Evolutionary conservation across 805 yeast genomes (phyloP).

Genomic region (Blastobotrys parvus): DNA sequence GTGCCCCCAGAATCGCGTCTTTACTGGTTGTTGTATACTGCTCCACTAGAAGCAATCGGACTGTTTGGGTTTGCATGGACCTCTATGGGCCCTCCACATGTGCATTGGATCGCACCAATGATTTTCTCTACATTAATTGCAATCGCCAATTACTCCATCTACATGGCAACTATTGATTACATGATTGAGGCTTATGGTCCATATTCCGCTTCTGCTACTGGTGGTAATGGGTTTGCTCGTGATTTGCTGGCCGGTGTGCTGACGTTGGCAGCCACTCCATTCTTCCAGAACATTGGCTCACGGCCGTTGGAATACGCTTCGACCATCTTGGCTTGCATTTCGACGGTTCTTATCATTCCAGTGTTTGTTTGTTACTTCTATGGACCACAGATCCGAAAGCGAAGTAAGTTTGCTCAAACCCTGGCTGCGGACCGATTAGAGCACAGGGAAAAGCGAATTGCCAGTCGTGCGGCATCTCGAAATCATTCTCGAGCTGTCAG

Average conservation of each 20-base stretch:
- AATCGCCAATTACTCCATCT: slow-evolving; percentile 34
- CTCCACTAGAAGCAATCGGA: slow-evolving; percentile 34
- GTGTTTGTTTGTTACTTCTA: slow-evolving; percentile 35
- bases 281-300: slow-evolving; percentile 30
- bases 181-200: slow-evolving; percentile 37
- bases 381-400: slow-evolving; percentile 31
- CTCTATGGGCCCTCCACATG: slow-evolving; percentile 33
- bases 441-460: no score
- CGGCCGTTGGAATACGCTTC: slow-evolving; percentile 34
- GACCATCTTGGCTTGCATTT: slow-evolving; percentile 32
- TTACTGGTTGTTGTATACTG: slow-evolving; percentile 30
- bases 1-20: slow-evolving; percentile 17
- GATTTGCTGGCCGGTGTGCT: slow-evolving; percentile 36
- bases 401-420: slow-evolving; percentile 31
- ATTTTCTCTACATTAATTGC: slow-evolving; percentile 33
- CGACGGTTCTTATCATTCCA: slow-evolving; percentile 30
- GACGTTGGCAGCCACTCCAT: slow-evolving; percentile 33
- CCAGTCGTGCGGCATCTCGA: no score
- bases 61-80: slow-evolving; percentile 38
- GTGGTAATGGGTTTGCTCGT: slow-evolving; percentile 37
- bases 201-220: slow-evolving; percentile 37
- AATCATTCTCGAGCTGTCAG: no score
- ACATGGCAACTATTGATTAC: slow-evolving; percentile 38
- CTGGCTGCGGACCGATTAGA: not conserved
- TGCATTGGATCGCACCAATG: slow-evolving; percentile 35